These are phyloP conservation scores for Sisymbrium irio DNA, from an alignment of 345 rosid species.

Conservation along the genomic window DNA sequence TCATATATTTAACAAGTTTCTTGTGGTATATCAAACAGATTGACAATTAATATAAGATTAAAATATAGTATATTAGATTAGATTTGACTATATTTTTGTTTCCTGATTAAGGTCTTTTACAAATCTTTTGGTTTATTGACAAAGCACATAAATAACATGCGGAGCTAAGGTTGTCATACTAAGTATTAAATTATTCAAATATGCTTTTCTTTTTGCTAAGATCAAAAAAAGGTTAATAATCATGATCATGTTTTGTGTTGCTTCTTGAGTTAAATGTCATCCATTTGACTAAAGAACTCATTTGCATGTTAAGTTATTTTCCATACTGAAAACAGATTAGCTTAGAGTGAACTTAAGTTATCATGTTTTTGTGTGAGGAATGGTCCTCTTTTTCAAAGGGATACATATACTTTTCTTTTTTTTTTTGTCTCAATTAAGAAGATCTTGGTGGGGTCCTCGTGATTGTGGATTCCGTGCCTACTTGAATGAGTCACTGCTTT, in stretches of 20 bases:
- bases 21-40: too few relatives aligned
- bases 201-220: conserved; percentile 4
- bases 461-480: conserved; percentile 33
- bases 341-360: too few relatives aligned
- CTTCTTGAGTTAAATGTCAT: not conserved
- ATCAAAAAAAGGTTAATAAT: conserved; percentile 4
- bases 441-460: conserved; percentile 28
- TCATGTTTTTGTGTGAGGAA: too few relatives aligned
- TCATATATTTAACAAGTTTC: too few relatives aligned
- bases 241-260: conserved; percentile 3
- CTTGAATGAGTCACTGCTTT: conserved; percentile 30
- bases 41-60: too few relatives aligned
- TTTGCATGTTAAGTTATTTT: not conserved
- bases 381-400: not conserved
- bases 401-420: not conserved
- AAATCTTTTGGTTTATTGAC: not conserved
- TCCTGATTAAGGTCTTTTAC: not conserved
- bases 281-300: not conserved
- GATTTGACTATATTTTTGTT: not conserved
- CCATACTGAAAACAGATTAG: too few relatives aligned
- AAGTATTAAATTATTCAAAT: not conserved
- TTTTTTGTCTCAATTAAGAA: not conserved
- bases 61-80: too few relatives aligned
- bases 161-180: not conserved
- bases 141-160: not conserved